Conservation (phyloP, 1,139 yeast species). For the Saccharomyces hybrid region DNA sequence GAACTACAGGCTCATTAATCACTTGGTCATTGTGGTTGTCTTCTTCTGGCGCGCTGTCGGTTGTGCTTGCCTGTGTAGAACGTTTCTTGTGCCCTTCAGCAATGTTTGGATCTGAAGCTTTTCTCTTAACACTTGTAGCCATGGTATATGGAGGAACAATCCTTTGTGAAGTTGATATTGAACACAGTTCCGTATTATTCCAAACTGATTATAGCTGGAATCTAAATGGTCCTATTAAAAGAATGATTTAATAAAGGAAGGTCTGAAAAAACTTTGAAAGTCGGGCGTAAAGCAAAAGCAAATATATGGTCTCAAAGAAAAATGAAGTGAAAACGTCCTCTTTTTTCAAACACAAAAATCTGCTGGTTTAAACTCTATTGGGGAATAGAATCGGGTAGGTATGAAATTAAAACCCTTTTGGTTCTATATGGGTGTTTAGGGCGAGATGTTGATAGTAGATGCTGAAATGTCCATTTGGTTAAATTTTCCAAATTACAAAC, state of each 20-base stretch:
- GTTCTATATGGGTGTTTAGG: background rate
- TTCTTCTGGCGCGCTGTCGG: constrained; percentile 15
- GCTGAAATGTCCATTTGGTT: background rate
- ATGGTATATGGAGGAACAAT: constrained; percentile 1
- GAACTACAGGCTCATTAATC: constrained; percentile 12
- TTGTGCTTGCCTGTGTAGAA: background rate
- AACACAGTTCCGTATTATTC: background rate
- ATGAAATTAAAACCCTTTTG: background rate
- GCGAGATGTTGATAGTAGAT: background rate
- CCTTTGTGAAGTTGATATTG: background rate
- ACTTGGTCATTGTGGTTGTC: constrained; percentile 11
- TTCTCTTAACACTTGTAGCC: constrained; percentile 14
- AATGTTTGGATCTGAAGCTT: constrained; percentile 4
- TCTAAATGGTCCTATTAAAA: background rate
- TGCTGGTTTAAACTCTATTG: background rate
- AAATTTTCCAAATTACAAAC: constrained; percentile 1
- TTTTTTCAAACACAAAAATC: background rate
- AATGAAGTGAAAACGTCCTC: background rate
- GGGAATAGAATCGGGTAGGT: background rate
- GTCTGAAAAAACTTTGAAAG: background rate
- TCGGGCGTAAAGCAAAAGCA: background rate
- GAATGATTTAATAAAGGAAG: background rate
- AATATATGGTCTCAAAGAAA: background rate
- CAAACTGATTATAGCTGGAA: background rate
- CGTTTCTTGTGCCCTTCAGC: constrained; percentile 1